Conservation (phyloP, 306 rosid genomes). For the Trifolium repens region DNA sequence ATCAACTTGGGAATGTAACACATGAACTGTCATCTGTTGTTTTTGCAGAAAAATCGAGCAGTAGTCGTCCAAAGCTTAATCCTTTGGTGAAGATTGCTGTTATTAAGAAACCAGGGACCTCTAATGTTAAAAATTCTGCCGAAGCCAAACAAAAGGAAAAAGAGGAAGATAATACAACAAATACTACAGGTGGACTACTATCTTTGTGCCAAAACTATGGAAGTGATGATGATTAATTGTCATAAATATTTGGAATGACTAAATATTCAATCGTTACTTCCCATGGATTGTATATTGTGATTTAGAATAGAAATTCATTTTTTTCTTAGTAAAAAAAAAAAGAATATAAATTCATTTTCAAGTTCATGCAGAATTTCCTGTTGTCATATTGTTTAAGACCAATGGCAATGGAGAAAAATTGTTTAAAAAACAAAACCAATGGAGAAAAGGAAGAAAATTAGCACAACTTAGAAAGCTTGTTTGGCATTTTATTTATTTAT, state of each 20-base stretch:
- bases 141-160: constrained; percentile 44
- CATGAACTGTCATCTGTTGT: background rate
- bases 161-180: constrained; percentile 36
- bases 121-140: constrained; percentile 33
- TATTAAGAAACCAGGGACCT: constrained; percentile 56
- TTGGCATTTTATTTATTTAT: too few species aligned
- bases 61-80: constrained; percentile 44
- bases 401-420: background rate
- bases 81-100: constrained; percentile 57
- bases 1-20: constrained; percentile 9
- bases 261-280: background rate
- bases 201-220: constrained; percentile 63
- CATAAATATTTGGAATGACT: constrained; percentile 14
- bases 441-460: constrained; percentile 14
- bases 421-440: background rate
- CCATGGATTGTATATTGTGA: constrained; percentile 5
- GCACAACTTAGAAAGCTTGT: background rate
- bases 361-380: background rate
- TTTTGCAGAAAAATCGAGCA: constrained; percentile 52
- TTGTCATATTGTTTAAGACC: background rate
- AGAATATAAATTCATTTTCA: background rate
- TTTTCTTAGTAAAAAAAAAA: background rate
- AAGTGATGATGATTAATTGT: constrained; percentile 57
- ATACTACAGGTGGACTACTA: constrained; percentile 39
- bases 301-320: background rate